Conservation (phyloP, 2,329 filamentous ascomycete species). For the Aspergillus pseudoterreus region DNA sequence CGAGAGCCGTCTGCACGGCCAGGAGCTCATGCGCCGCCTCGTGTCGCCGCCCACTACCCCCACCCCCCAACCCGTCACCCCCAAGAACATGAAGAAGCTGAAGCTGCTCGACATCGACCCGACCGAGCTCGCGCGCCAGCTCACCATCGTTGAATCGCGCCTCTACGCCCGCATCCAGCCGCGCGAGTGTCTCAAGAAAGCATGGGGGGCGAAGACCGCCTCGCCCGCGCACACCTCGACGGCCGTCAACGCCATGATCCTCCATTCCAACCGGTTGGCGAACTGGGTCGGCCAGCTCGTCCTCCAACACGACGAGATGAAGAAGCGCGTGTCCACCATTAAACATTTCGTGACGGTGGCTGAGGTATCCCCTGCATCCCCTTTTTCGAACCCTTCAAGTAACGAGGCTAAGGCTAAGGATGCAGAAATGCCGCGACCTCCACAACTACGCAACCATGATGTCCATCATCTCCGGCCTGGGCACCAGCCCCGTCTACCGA, state of each 20-base stretch:
- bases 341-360: conserved; percentile 93
- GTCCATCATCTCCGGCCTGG: conserved; percentile 88
- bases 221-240: conserved; percentile 73
- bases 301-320: conserved; percentile 81
- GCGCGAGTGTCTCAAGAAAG: conserved; percentile 90
- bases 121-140: conserved; percentile 84
- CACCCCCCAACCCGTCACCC: conserved; percentile 80
- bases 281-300: conserved; percentile 99
- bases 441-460: conserved; percentile 96
- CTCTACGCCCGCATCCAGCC: conserved; percentile 89
- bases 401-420: neutral
- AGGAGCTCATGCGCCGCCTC: conserved; percentile 75
- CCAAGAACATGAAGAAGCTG: conserved; percentile 96
- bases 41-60: conserved; percentile 75
- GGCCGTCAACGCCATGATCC: conserved; percentile 87
- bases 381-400: neutral
- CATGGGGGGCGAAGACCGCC: conserved; percentile 78
- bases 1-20: conserved; percentile 78
- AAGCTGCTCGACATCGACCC: conserved; percentile 94
- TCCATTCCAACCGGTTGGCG: conserved; percentile 94
- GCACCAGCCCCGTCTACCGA: conserved; percentile 86
- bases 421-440: conserved; percentile 76
- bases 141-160: conserved; percentile 88
- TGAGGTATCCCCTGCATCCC: conserved; percentile 57
- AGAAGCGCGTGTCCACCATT: conserved; percentile 88